phyloP scores from a whole-genome alignment of 1,284 basidiomycete genomes.

The Sporisorium iseilematis-ciliati region DNA sequence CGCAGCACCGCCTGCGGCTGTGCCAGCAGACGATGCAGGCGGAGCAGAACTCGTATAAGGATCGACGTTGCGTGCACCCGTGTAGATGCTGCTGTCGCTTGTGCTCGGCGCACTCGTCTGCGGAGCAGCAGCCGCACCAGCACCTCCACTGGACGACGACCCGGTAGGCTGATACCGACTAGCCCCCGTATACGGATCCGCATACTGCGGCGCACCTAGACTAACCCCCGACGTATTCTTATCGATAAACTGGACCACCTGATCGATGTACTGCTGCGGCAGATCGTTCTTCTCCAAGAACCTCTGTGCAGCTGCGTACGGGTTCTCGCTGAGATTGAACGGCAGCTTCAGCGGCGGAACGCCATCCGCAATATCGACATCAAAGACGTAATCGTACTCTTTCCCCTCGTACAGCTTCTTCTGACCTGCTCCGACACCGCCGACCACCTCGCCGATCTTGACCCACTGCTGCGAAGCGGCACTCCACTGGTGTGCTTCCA shows the following conservation, averaged over 20 bases:
- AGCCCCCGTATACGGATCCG: constrained; percentile 91
- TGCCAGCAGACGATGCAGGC: constrained; percentile 22
- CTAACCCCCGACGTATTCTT: constrained; percentile 82
- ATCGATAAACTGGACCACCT: constrained; percentile 94
- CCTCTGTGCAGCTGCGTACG: constrained; percentile 87
- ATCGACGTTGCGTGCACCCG: constrained; percentile 71
- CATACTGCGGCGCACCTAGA: constrained; percentile 77
- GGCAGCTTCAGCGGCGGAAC: constrained; percentile 92
- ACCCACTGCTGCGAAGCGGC: constrained; percentile 79
- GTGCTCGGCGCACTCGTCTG: constrained; percentile 70
- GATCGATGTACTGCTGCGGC: constrained; percentile 84
- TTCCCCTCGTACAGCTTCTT: constrained; percentile 88
- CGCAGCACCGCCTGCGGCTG: constrained; percentile 19
- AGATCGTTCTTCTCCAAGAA: constrained; percentile 89
- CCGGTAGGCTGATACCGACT: constrained; percentile 75
- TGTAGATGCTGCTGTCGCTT: constrained; percentile 52
- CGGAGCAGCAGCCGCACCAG: constrained; percentile 57
- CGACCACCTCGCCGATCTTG: constrained; percentile 95
- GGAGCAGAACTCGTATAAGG: constrained; percentile 58
- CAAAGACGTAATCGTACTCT: constrained; percentile 99
- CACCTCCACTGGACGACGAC: constrained; percentile 19
- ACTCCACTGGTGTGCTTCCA: constrained; percentile 77
- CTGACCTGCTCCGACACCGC: constrained; percentile 85
- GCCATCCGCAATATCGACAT: constrained; percentile 94
- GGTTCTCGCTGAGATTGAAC: constrained; percentile 87